Evolutionary conservation across 108 stramenopile species (phyloP), one percentile per base, ranked within the genome.

Genomic region (Cyclotella kingstonii): DNA sequence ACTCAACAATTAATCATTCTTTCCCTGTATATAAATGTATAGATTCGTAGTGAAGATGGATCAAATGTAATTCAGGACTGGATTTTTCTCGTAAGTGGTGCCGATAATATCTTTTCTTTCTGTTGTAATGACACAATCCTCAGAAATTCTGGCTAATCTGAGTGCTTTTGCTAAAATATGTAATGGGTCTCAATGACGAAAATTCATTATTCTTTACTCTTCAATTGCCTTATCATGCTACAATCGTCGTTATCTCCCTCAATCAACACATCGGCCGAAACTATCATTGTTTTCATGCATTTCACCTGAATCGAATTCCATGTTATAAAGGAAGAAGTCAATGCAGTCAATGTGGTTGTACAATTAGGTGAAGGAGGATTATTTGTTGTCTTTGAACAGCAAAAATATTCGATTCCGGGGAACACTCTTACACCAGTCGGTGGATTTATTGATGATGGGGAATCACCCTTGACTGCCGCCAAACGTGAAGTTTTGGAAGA

Each of bases 401-500:
- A 54, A 5, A 86, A 86, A 35, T 86, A 86, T 42, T 82, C 68
- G 3, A 76, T 84, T 35, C 75, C 74, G 12, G 84, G 78, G 7
- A 44, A 64, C 21, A 74, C 72, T 3, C 53, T 81, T 10, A 62
- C 65, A 11, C 68, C 77, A 8, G 79, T 86, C 21, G 85, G 85
- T 3, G 85, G 85, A 12, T 75, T 86, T 34, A 72, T 85, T 22
- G 73, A 83, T 29, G 51, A 29, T 36, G 75, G 75, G 25, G 85
- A 83, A 54, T 54, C 61, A 11, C 81, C 81, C 0, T 67, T 71
- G 31, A 78, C 78, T 5, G 66, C 80, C 9, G 81, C 81, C 19
- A 63, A 64, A 51, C 47, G 85, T 30, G 85, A 86, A 53, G 73
- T 86, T 1, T 30, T 70, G 51, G 84, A 85, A 77, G 84, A 85